Conservation (phyloP, 2,329 filamentous ascomycete species). For the Sporothrix luriei region DNA sequence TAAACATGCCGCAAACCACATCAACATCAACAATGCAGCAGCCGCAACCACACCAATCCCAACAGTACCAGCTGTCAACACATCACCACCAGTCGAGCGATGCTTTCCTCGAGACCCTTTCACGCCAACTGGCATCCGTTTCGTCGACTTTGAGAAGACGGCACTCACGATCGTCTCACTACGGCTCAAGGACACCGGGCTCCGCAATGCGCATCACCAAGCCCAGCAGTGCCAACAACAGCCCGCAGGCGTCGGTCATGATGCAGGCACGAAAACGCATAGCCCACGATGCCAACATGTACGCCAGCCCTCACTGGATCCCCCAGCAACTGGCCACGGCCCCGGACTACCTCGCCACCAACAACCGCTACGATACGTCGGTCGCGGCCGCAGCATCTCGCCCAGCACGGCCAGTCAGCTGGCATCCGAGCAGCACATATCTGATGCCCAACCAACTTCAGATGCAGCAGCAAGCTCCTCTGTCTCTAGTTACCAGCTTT, state of each 20-base stretch:
- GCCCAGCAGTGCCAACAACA: slow-evolving; percentile 64
- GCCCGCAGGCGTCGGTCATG: slow-evolving; percentile 58
- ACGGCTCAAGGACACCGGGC: slow-evolving; percentile 51
- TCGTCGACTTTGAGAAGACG: slow-evolving; percentile 46
- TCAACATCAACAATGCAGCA: slow-evolving; percentile 10
- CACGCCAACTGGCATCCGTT: slow-evolving; percentile 56
- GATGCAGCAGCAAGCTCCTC: slow-evolving; percentile 40
- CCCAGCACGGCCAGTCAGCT: slow-evolving; percentile 67
- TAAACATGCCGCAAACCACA: slow-evolving; percentile 38
- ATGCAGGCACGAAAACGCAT: slow-evolving; percentile 58
- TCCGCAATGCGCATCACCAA: slow-evolving; percentile 64
- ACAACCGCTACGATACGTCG: slow-evolving; percentile 13
- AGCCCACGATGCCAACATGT: slow-evolving; percentile 42
- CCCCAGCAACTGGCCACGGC: slow-evolving; percentile 11
- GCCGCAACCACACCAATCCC: slow-evolving; percentile 16
- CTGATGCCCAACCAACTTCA: slow-evolving; percentile 37
- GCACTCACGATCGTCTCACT: slow-evolving; percentile 52
- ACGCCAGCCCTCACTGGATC: slow-evolving; percentile 24
- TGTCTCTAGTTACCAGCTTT: slow-evolving; percentile 31
- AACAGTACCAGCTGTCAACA: slow-evolving; percentile 16
- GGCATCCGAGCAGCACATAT: slow-evolving; percentile 67
- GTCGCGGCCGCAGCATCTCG: slow-evolving; percentile 22
- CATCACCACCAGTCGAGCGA: slow-evolving; percentile 43
- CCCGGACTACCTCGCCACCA: slow-evolving; percentile 26
- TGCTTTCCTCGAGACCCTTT: slow-evolving; percentile 54